Conservation (phyloP, 2,329 filamentous ascomycete species). For the Aspergillus viridinutans region DNA sequence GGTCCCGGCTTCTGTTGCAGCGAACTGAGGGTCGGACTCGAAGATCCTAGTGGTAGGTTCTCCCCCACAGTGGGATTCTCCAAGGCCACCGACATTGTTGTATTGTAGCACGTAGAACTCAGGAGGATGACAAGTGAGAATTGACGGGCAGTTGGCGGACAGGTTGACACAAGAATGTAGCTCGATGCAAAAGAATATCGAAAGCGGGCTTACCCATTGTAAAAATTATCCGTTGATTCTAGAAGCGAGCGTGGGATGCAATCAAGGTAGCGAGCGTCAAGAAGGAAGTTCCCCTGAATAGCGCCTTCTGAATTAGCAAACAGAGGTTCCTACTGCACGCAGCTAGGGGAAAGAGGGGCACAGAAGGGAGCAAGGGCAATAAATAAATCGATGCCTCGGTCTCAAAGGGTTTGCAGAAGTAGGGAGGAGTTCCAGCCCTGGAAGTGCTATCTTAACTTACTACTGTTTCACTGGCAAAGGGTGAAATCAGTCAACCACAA, state of each 20-base stretch:
- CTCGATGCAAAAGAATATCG: slow-evolving; percentile 6
- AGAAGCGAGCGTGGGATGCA: slow-evolving; percentile 22
- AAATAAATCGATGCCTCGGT: slow-evolving; percentile 5
- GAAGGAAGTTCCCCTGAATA: slow-evolving; percentile 28
- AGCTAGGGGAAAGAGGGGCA: slow-evolving; percentile 9
- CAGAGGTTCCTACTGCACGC: slow-evolving; percentile 13
- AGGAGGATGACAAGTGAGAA: neutral
- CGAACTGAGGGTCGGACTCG: slow-evolving; percentile 3
- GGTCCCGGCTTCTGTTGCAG: slow-evolving; percentile 5
- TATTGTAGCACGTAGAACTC: slow-evolving; percentile 8
- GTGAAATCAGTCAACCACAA: slow-evolving; percentile 9
- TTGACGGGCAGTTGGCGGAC: neutral
- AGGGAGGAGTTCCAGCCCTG: neutral
- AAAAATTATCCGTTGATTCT: slow-evolving; percentile 19
- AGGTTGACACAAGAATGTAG: slow-evolving; percentile 1
- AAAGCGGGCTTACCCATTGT: slow-evolving; percentile 38
- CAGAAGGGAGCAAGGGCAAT: neutral
- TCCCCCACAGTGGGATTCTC: slow-evolving; percentile 16
- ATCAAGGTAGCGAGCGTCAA: slow-evolving; percentile 18
- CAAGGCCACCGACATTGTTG: slow-evolving; percentile 10
- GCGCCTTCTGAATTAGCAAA: slow-evolving; percentile 20
- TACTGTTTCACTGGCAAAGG: slow-evolving; percentile 11
- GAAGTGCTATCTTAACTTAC: slow-evolving; percentile 13
- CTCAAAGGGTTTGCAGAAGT: slow-evolving; percentile 6
- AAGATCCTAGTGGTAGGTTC: slow-evolving; percentile 8